Evolutionary conservation across 306 rosid genomes (phyloP), one percentile per base, ranked within the genome.

Genomic region (Acmispon strigosus): DNA sequence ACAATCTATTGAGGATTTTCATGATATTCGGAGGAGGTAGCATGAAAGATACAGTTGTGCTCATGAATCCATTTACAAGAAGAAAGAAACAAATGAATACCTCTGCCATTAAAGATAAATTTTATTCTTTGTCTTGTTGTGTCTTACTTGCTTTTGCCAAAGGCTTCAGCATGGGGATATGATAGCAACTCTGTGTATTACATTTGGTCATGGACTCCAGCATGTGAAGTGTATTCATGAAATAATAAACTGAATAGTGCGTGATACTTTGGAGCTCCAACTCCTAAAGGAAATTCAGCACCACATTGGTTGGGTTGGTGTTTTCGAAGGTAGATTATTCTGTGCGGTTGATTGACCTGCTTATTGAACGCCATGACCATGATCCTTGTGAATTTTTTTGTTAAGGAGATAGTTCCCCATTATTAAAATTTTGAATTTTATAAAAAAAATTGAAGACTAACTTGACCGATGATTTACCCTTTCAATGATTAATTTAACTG

Each of bases 241-340:
- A 72, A 32, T 8, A 27, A 17, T 55, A 2, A 36, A 41, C 37
- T 9, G 0, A 2, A 6, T 18, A 17, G 12, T 0, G 13, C 29
- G 24, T 44, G 16, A 3, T 19, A 20, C 14, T 15, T 34, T 36
- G 17, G 9, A 11, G 15, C 60, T 34, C 14, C 54, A 2, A 1
- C 5, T 54, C 22, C 14, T 27, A 27, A 27, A 27, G 32, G 32
- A 27, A 27, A 27, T 0, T 27, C 32, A 27, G 4, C 0, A 4
- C 32, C 32, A 6, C 22, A 19, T 16, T 29, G 45, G 19, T 3
- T 15, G 12, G 82, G 47, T 70, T 77, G 77, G 82, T 62, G 61
- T 48, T 70, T 77, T 15, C 32, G 18, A 6, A 70, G 68, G 68
- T 77, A 2, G 73, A 70, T 53, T 62, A 62, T 54, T 47, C 67